Percentiles rank a stretch among this genome's conserved stretches.
phyloP scores from a whole-genome alignment of 2,329 filamentous ascomycete species.

The Huntiella decipiens region DNA sequence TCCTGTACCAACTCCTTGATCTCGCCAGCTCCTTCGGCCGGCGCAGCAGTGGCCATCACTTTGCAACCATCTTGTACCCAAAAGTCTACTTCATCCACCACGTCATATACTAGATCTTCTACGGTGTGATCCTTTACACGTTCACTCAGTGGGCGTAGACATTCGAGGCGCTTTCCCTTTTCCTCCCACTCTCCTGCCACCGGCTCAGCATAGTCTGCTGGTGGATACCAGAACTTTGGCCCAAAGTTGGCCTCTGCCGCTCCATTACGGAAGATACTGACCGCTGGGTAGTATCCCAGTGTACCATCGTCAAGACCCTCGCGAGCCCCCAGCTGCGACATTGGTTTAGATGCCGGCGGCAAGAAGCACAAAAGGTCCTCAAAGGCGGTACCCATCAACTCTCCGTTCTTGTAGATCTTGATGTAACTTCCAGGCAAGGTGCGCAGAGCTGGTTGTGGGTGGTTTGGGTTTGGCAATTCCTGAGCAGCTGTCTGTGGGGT shows the following conservation, averaged over 20 bases:
- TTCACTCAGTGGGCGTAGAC: conserved; percentile 23
- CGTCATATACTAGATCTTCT: conserved; percentile 82
- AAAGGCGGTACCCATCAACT: conserved; percentile 70
- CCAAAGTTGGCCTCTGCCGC: conserved; percentile 90
- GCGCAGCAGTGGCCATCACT: conserved; percentile 25
- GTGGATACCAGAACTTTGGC: conserved; percentile 79
- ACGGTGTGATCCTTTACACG: conserved; percentile 85
- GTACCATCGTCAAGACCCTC: conserved; percentile 86
- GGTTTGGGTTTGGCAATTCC: conserved; percentile 50
- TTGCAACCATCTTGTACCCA: conserved; percentile 51
- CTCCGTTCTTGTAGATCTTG: conserved; percentile 83
- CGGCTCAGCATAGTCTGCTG: conserved; percentile 34
- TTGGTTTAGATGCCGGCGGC: conserved; percentile 66
- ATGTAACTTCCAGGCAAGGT: conserved; percentile 76
- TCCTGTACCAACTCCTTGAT: conserved; percentile 49
- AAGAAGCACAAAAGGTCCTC: conserved; percentile 77
- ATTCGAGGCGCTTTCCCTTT: conserved; percentile 4
- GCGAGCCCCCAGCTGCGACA: conserved; percentile 50
- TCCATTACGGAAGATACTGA: conserved; percentile 81
- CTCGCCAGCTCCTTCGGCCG: conserved; percentile 31
- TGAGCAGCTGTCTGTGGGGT: conserved; percentile 5
- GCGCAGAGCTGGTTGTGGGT: conserved; percentile 54
- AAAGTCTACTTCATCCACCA: conserved; percentile 87
- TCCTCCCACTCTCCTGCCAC: conserved; percentile 12
- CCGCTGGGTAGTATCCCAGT: conserved; percentile 85